A percentile compares a stretch with the other conserved stretches of the same genome.
These are phyloP conservation scores for Limnanthes douglasii DNA, from an alignment of 345 rosid species.

Conservation along the genomic window DNA sequence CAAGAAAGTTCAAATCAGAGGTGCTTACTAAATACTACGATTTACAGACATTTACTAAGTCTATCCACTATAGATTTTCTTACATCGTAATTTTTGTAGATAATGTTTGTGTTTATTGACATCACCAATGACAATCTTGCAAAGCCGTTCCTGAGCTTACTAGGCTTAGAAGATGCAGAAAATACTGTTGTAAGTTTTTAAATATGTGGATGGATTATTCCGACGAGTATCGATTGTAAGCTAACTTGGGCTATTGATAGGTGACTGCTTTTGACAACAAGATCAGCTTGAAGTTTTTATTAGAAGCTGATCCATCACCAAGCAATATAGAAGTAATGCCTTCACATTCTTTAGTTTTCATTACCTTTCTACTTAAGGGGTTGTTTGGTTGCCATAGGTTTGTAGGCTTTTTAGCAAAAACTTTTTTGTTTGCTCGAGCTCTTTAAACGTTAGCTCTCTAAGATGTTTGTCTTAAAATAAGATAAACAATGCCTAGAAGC, in stretches of 20 bases:
- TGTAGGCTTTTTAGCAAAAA: too few relatives aligned
- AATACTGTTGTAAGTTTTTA: conserved; percentile 37
- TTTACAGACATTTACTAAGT: conserved; percentile 1
- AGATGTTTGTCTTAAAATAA: too few relatives aligned
- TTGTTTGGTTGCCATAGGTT: too few relatives aligned
- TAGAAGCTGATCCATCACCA: conserved; percentile 47
- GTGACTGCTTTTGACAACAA: conserved; percentile 74
- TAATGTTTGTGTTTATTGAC: conserved; percentile 62
- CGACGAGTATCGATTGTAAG: too few relatives aligned
- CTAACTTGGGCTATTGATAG: too few relatives aligned
- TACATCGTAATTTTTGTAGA: conserved; percentile 23
- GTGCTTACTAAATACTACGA: conserved; percentile 15
- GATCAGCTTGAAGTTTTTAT: conserved; percentile 46
- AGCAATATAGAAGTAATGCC: conserved; percentile 70
- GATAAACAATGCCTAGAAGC: too few relatives aligned
- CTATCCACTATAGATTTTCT: conserved; percentile 5
- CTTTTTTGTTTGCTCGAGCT: too few relatives aligned
- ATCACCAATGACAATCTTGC: conserved; percentile 63
- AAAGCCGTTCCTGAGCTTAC: conserved; percentile 71
- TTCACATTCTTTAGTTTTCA: too few relatives aligned
- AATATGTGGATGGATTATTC: too few relatives aligned
- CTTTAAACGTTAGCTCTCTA: too few relatives aligned
- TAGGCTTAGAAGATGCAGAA: conserved; percentile 57
- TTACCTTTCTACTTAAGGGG: too few relatives aligned
- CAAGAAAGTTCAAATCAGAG: conserved; percentile 58